Conservation (phyloP, 345 rosid species). For the Geranium brycei region DNA sequence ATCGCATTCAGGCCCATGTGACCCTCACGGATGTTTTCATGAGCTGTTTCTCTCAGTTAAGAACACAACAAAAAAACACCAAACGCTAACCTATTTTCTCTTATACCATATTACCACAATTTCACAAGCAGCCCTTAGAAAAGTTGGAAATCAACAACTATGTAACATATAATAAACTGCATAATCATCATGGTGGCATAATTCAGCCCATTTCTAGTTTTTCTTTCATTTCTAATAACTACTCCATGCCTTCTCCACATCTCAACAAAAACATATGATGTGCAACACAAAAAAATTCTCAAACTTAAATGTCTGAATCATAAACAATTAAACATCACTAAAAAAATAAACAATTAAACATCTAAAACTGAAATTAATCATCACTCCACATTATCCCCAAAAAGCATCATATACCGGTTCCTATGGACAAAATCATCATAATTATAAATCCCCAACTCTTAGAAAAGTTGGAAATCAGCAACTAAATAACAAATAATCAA, state of each 20-base stretch:
- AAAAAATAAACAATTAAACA: too few species aligned
- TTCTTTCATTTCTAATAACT: not conserved
- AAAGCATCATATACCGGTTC: too few species aligned
- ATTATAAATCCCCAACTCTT: too few species aligned
- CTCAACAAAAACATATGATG: not conserved
- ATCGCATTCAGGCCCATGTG: constrained; percentile 66
- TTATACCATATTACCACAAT: not conserved
- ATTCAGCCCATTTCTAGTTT: not conserved
- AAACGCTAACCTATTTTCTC: not conserved
- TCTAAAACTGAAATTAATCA: too few species aligned
- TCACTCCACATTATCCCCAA: too few species aligned
- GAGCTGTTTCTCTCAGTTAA: constrained; percentile 65
- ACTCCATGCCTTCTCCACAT: not conserved
- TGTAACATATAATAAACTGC: not conserved
- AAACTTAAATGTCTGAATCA: not conserved
- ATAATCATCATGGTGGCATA: not conserved
- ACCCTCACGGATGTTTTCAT: constrained; percentile 46
- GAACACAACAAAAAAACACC: constrained; percentile 16
- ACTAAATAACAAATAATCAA: too few species aligned
- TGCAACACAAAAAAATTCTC: too few species aligned
- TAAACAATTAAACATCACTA: too few species aligned
- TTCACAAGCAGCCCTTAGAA: not conserved
- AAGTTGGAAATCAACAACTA: not conserved
- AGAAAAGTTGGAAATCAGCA: not conserved
- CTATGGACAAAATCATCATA: too few species aligned